phyloP scores from a whole-genome alignment of 1,284 basidiomycete genomes.

The Cryptococcus wingfieldii region DNA sequence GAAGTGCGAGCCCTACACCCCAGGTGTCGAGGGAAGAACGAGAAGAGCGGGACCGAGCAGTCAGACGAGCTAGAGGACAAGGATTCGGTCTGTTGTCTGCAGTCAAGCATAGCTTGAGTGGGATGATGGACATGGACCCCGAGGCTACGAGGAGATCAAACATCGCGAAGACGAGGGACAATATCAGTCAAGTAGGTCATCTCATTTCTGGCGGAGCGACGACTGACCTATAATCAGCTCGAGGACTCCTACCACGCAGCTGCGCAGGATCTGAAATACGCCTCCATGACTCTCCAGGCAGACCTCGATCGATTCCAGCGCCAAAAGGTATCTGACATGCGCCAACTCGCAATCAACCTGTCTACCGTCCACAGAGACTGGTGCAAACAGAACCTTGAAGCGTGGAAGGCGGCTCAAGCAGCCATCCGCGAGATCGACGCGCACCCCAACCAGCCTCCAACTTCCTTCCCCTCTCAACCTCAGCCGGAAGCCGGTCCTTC shows the following conservation, averaged over 20 bases:
- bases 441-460: constrained; percentile 65
- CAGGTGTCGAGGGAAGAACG: constrained; percentile 4
- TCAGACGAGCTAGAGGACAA: constrained; percentile 45
- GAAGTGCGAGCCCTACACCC: constrained; percentile 5
- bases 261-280: constrained; percentile 90
- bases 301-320: constrained; percentile 97
- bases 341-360: constrained; percentile 87
- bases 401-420: constrained; percentile 91
- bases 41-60: constrained; percentile 17
- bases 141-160: constrained; percentile 88
- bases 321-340: constrained; percentile 93
- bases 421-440: constrained; percentile 84
- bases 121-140: constrained; percentile 98
- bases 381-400: constrained; percentile 94
- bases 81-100: constrained; percentile 88
- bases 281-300: constrained; percentile 91
- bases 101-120: constrained; percentile 88
- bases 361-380: constrained; percentile 88
- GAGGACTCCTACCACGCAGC: constrained; percentile 86
- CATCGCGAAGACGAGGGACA: constrained; percentile 90
- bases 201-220: not conserved
- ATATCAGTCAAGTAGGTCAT: constrained; percentile 74
- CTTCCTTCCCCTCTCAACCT: constrained; percentile 13
- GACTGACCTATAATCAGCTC: constrained; percentile 55
- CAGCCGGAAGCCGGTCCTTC: constrained; percentile 7